Evolutionary conservation across 495 filamentous ascomycete species (phyloP).

Genomic region (Penicillium paxilli): DNA sequence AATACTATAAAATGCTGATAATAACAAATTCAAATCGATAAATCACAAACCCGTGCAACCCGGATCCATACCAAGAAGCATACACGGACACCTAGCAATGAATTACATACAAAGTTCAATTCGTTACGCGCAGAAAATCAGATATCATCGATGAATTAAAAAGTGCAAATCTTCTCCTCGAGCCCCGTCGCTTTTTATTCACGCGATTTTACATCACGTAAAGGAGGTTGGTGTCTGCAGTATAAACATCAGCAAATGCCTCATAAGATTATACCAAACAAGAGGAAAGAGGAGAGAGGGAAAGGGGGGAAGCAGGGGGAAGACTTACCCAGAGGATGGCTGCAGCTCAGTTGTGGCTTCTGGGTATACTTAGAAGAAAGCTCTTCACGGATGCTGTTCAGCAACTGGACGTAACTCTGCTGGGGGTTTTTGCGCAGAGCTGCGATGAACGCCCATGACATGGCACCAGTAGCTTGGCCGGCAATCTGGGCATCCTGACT

Average conservation of each 20-base stretch:
- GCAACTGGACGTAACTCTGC: slow-evolving; percentile 93
- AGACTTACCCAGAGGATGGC: slow-evolving; percentile 86
- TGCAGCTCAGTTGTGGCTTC: slow-evolving; percentile 95
- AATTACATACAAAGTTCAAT: slow-evolving; percentile 24
- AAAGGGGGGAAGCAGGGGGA: background rate
- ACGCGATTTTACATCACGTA: slow-evolving; percentile 63
- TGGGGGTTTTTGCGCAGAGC: slow-evolving; percentile 96
- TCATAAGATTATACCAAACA: background rate
- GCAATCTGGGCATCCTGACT: slow-evolving; percentile 64
- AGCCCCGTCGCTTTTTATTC: background rate
- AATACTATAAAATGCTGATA: slow-evolving; percentile 3
- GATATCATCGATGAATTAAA: slow-evolving; percentile 1
- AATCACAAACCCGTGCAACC: slow-evolving; percentile 17
- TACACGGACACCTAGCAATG: slow-evolving; percentile 17
- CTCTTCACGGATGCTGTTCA: slow-evolving; percentile 95
- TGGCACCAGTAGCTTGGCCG: slow-evolving; percentile 91
- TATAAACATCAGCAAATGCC: background rate
- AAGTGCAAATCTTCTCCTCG: background rate
- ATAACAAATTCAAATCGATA: slow-evolving; percentile 15
- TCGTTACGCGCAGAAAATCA: slow-evolving; percentile 10
- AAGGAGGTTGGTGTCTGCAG: slow-evolving; percentile 60
- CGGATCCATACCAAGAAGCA: slow-evolving; percentile 9
- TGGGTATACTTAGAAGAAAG: slow-evolving; percentile 86
- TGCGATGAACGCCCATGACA: slow-evolving; percentile 96
- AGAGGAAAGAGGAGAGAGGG: background rate